Base-by-base conservation (phyloP, 2,329 filamentous ascomycete genomes). In the Monosporascus cannonballus region DNA sequence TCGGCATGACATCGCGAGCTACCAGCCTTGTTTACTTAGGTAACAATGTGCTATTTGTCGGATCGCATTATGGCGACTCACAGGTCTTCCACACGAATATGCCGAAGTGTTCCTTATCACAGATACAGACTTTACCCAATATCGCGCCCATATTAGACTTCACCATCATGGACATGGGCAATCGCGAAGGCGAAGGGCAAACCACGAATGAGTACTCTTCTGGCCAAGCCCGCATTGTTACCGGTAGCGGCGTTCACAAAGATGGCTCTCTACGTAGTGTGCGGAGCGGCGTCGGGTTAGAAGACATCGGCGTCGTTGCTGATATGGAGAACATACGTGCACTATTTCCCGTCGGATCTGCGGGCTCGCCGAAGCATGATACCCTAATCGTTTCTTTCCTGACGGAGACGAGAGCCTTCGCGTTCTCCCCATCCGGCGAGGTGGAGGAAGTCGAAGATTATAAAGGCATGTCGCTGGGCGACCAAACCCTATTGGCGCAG, bases 121-220 rank as follows among this genome's bases (percentile, higher is more conserved):
- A 92, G 4, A 69, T 94, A 9, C 90, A 96, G 65, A 87, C 83
- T 0, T 77, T 95, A 52, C 75, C 82, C 3, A 99, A 96, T 64
- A 90, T 97, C 61, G 91, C 89, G 0, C 94, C 94, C 0, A 89
- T 99, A 42, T 73, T 97, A 39, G 94, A 99, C 67, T 96, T 99
- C 61, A 86, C 89, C 1, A 84, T 99, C 17, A 96, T 97, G 90
- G 94, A 97, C 64, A 88, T 97, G 78, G 93, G 92, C 0, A 92
- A 90, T 61, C 80, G 90, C 52, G 86, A 89, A 54, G 86, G 86
- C 22, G 87, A 94, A 57, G 83, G 79, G 8, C 85, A 90, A 53
- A 70, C 76, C 18, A 87, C 86, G 3, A 95, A 94, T 63, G 89
- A 94, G 56, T 99, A 96, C 64, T 96, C 92, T 0, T 96, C 93